phyloP scores from a whole-genome alignment of 331 rosid species.

The Saraca asoca region DNA sequence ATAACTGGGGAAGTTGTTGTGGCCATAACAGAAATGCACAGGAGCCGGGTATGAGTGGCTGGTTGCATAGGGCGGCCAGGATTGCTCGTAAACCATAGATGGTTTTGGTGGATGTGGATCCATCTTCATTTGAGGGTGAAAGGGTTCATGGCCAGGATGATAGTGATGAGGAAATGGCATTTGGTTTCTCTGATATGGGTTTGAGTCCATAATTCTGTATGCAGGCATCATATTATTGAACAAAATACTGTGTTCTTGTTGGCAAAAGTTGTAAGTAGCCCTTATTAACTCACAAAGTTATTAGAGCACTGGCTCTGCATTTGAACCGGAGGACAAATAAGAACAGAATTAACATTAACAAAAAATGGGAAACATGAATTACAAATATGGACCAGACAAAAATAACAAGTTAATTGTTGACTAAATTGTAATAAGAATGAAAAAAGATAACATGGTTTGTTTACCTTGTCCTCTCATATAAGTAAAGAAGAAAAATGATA shows the following conservation, averaged over 20 bases:
- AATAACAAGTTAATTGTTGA: neutral
- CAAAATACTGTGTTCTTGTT: neutral
- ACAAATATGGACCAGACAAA: neutral
- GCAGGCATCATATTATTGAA: slow-evolving; percentile 51
- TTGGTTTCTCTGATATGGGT: slow-evolving; percentile 52
- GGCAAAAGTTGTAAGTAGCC: neutral
- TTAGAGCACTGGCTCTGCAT: slow-evolving; percentile 26
- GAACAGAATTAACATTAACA: neutral
- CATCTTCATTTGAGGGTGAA: slow-evolving; percentile 41
- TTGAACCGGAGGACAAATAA: slow-evolving; percentile 6
- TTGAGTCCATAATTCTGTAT: slow-evolving; percentile 52
- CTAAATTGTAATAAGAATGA: neutral
- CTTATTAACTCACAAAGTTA: slow-evolving; percentile 1
- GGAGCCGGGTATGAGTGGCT: slow-evolving; percentile 41
- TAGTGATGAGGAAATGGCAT: slow-evolving; percentile 38
- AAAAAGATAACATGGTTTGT: neutral
- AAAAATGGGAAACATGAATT: neutral
- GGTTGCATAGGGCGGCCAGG: slow-evolving; percentile 52
- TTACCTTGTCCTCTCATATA: neutral
- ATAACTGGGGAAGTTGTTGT: slow-evolving; percentile 41
- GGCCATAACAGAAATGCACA: slow-evolving; percentile 47
- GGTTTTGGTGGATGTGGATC: slow-evolving; percentile 49
- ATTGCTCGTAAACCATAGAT: slow-evolving; percentile 39
- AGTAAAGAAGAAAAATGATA: neutral
- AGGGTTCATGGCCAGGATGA: slow-evolving; percentile 30